Evolutionary conservation across 2,329 filamentous ascomycete genomes (phyloP).

Genomic region (Exophiala calicioides): DNA sequence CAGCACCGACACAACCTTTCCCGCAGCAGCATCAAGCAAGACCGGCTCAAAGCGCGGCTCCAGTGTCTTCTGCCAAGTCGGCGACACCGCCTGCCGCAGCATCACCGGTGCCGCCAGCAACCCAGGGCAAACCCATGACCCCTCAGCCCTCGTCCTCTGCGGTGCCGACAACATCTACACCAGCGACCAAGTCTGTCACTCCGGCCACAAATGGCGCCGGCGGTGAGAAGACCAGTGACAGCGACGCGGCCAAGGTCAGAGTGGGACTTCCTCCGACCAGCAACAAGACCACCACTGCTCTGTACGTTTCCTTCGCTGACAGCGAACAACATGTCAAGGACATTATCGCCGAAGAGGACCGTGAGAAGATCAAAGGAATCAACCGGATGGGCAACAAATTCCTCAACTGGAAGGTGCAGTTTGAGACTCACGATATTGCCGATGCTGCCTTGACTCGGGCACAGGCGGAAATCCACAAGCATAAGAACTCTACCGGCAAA

Average conservation of each 20-base stretch:
- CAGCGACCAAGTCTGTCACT: constrained; percentile 43
- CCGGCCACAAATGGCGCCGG: constrained; percentile 53
- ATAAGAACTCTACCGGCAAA: constrained; percentile 67
- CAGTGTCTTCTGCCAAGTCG: constrained; percentile 19
- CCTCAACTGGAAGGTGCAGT: constrained; percentile 85
- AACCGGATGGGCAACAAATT: constrained; percentile 64
- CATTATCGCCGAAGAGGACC: constrained; percentile 80
- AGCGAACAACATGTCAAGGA: constrained; percentile 80
- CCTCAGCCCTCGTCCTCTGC: constrained; percentile 46
- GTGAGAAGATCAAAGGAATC: constrained; percentile 73
- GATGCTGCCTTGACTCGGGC: constrained; percentile 70
- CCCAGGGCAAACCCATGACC: constrained; percentile 53
- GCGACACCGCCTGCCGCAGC: constrained; percentile 35
- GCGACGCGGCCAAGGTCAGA: constrained; percentile 58
- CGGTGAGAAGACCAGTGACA: constrained; percentile 47
- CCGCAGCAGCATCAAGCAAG: constrained; percentile 39
- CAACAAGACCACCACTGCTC: constrained; percentile 67
- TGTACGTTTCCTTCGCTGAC: constrained; percentile 87
- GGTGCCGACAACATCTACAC: constrained; percentile 29
- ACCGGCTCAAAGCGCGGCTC: constrained; percentile 29
- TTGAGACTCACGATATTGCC: constrained; percentile 76
- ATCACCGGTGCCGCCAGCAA: constrained; percentile 46
- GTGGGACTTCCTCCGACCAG: constrained; percentile 57
- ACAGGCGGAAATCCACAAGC: constrained; percentile 73
- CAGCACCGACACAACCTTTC: constrained; percentile 42